Conservation (phyloP, 2,329 filamentous ascomycete genomes). For the Ophiostoma ulmi region DNA sequence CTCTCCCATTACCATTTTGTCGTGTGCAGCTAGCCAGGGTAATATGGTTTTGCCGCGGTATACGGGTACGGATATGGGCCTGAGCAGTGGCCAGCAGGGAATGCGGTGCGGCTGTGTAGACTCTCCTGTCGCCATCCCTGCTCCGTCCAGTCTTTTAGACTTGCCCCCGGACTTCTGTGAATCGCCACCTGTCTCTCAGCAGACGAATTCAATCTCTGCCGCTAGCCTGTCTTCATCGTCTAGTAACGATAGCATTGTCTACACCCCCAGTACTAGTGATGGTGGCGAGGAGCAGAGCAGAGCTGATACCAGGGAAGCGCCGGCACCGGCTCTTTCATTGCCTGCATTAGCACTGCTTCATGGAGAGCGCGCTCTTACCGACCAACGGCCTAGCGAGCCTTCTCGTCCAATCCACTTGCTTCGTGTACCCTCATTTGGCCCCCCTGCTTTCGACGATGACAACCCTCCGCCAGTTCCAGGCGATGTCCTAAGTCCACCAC, state of each 20-base stretch:
- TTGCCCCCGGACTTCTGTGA: not conserved
- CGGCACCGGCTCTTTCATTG: not conserved
- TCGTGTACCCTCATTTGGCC: constrained; percentile 78
- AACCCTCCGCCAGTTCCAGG: constrained; percentile 56
- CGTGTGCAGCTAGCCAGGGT: constrained; percentile 85
- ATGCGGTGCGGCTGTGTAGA: constrained; percentile 41
- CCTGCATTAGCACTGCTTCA: constrained; percentile 33
- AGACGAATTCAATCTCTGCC: not conserved
- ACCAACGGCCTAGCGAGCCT: constrained; percentile 31
- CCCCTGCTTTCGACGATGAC: constrained; percentile 80
- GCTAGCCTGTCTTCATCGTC: not conserved
- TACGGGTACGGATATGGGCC: constrained; percentile 42
- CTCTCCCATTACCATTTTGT: constrained; percentile 87
- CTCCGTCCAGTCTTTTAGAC: not conserved
- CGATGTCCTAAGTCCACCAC: constrained; percentile 66
- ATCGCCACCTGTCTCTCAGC: not conserved
- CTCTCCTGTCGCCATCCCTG: not conserved
- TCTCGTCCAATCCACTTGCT: constrained; percentile 78
- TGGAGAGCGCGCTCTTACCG: constrained; percentile 24
- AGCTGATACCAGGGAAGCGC: not conserved
- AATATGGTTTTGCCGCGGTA: constrained; percentile 85
- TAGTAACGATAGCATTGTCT: constrained; percentile 17
- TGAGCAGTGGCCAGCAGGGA: constrained; percentile 60
- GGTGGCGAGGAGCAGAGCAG: not conserved
- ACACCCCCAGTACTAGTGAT: constrained; percentile 22